Conservation (phyloP, 2,329 filamentous ascomycete genomes). For the Stachybotrys echinatus region DNA sequence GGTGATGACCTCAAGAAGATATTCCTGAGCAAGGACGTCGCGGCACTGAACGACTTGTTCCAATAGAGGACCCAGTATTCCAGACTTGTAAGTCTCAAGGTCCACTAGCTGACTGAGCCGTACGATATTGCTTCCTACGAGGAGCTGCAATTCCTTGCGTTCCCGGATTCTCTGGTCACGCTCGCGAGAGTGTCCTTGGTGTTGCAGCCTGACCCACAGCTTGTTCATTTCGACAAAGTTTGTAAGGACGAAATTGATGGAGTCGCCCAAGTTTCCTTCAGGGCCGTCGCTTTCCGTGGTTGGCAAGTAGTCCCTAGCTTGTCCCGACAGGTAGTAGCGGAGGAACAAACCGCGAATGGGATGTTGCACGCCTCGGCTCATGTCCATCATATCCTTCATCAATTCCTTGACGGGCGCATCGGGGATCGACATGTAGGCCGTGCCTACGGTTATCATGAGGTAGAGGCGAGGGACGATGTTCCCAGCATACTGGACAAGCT, state of each 20-base stretch:
- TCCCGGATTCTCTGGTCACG: conserved; percentile 91
- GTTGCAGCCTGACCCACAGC: conserved; percentile 94
- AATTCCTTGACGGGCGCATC: conserved; percentile 99
- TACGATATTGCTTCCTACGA: conserved; percentile 95
- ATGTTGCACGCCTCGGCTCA: conserved; percentile 97
- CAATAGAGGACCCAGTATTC: conserved; percentile 80
- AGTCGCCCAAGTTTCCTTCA: conserved; percentile 93
- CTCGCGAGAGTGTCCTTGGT: conserved; percentile 94
- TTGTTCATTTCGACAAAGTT: conserved; percentile 99
- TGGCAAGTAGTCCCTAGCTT: conserved; percentile 85
- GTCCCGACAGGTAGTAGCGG: conserved; percentile 92
- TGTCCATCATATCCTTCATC: conserved; percentile 99
- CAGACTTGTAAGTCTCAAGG: conserved; percentile 86
- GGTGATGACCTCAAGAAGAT: conserved; percentile 94
- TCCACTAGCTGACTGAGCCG: conserved; percentile 93
- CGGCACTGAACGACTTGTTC: conserved; percentile 98
- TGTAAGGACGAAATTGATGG: conserved; percentile 94
- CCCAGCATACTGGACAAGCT: conserved; percentile 95
- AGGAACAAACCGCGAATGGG: conserved; percentile 92
- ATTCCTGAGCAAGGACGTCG: conserved; percentile 95
- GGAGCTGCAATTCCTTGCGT: conserved; percentile 86
- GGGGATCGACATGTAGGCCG: conserved; percentile 97
- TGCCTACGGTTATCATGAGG: conserved; percentile 98
- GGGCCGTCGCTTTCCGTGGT: conserved; percentile 80
- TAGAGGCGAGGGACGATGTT: conserved; percentile 96